Evolutionary conservation across 2,329 filamentous ascomycete species (phyloP), one percentile per base, ranked within the genome.

Genomic region (Emmonsiellopsis sp.): DNA sequence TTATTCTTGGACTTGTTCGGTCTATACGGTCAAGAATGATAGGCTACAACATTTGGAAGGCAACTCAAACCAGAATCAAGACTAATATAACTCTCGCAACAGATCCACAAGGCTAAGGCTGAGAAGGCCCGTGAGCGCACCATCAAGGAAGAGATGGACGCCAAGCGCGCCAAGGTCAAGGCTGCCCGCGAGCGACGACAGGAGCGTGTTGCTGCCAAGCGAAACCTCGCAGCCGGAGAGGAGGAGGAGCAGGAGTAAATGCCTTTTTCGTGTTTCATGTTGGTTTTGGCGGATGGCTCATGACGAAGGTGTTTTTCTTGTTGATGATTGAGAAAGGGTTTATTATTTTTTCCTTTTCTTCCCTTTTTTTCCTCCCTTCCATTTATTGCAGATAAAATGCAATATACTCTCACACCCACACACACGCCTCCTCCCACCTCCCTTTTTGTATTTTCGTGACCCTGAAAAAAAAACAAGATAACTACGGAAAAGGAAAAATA

Each of bases 71-170:
- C n/a, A 10, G 7, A 10, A 30, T 49, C 7, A 26, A 8, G 31
- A 30, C 34, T 56, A 45, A 53, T 44, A 30, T n/a, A 3, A 7
- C 16, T 49, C 5, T 11, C 16, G 8, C 51, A 57, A 68, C 70
- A 98, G 93, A 97, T 98, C 76, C 93, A 98, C 88, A 94, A 91
- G 79, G 93, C 93, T 81, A 98, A 98, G 89, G 93, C 93, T 70
- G 93, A 98, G 89, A 94, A 95, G 83, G 83, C 84, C 64, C 93
- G 93, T 78, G 93, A 97, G 87, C 85, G 85, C 79, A 79, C 85
- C 72, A 84, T 98, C 78, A 92, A 95, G 87, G 91, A 97, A 76
- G 91, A 97, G 83, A 98, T 98, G 93, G 93, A 97, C 76, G 89
- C 88, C 82, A 97, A 95, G 86, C 90, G 93, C 81, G 89, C 90